These are phyloP conservation scores for Puccinia novopanici DNA, from an alignment of 1,284 basidiomycete genomes.

Conservation along the genomic window DNA sequence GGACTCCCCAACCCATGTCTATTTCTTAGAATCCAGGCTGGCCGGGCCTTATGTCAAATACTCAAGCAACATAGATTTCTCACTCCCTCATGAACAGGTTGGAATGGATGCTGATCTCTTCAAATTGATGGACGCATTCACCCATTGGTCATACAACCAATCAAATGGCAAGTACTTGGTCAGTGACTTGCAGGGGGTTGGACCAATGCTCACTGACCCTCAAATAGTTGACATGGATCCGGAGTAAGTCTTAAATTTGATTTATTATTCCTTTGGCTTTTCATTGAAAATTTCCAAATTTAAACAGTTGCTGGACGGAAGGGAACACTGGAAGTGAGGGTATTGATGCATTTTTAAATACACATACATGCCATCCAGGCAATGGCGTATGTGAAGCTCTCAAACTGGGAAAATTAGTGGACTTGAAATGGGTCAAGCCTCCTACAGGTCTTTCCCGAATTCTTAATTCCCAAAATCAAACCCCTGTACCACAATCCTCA, in stretches of 20 bases:
- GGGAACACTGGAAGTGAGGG: not conserved
- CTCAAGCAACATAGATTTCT: too few species aligned
- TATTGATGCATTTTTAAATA: not conserved
- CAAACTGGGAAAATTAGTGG: not conserved
- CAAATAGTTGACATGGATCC: slow-evolving; percentile 6
- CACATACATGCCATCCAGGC: not conserved
- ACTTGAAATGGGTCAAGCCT: slow-evolving; percentile 5
- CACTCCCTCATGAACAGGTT: too few species aligned
- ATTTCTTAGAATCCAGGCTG: not conserved
- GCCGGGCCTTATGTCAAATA: not conserved
- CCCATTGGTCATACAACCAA: too few species aligned
- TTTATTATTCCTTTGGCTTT: not conserved
- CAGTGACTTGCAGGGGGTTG: too few species aligned
- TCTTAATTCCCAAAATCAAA: not conserved
- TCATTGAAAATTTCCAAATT: not conserved
- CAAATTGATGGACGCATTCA: too few species aligned
- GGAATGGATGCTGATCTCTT: too few species aligned
- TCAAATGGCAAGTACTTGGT: too few species aligned
- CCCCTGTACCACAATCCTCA: too few species aligned
- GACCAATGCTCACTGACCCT: not conserved
- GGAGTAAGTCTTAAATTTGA: not conserved
- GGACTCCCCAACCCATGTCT: not conserved
- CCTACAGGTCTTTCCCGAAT: not conserved
- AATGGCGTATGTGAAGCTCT: not conserved
- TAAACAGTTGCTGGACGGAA: not conserved